phyloP scores from a whole-genome alignment of 2,329 filamentous ascomycete genomes.

The Clarireedia monteithiana region DNA sequence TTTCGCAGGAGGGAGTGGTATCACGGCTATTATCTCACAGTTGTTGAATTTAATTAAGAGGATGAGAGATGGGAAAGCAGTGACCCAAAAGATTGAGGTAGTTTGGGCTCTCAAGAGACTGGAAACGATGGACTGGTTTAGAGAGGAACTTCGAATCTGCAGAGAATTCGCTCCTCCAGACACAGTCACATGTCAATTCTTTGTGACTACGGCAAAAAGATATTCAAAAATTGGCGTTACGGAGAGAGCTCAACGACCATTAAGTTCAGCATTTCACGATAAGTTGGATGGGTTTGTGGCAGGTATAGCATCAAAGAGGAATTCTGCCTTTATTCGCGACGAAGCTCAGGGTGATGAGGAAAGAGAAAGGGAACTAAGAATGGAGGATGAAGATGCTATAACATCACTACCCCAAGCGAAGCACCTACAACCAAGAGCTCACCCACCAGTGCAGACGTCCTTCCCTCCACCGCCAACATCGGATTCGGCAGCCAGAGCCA shows the following conservation, averaged over 20 bases:
- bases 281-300: conserved; percentile 83
- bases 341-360: conserved; percentile 73
- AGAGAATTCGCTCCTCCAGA: conserved; percentile 82
- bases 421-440: conserved; percentile 49
- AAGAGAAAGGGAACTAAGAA: conserved; percentile 70
- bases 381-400: conserved; percentile 77
- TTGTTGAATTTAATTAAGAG: conserved; percentile 90
- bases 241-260: conserved; percentile 49
- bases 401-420: conserved; percentile 68
- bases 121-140: conserved; percentile 96
- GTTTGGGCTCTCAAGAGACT: conserved; percentile 90
- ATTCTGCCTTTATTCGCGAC: conserved; percentile 73
- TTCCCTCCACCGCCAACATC: conserved; percentile 26
- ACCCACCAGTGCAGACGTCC: conserved; percentile 23
- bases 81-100: conserved; percentile 82
- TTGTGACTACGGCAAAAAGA: conserved; percentile 69
- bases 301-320: conserved; percentile 77
- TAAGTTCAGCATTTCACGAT: conserved; percentile 74
- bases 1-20: conserved; percentile 88
- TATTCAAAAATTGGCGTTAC: conserved; percentile 21
- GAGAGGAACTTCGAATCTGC: conserved; percentile 87
- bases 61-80: conserved; percentile 90
- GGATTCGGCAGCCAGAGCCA: conserved; percentile 30
- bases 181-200: conserved; percentile 89
- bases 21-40: conserved; percentile 88